Base-by-base conservation (phyloP, 805 yeast genomes). In the Phaffomyces thermotolerans region DNA sequence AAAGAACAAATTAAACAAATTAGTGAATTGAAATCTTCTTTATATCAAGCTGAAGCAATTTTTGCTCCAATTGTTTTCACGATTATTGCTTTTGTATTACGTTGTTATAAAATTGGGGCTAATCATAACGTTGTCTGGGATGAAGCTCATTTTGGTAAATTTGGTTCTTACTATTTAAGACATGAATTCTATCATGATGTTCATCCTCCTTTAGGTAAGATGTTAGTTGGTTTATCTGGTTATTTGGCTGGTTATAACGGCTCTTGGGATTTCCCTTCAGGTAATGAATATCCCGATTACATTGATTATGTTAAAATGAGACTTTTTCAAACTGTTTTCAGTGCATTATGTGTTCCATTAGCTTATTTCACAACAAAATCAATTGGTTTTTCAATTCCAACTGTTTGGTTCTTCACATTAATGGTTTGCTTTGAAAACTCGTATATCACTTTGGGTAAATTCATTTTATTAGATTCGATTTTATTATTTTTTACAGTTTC, bases 81-180 rank as follows among this genome's bases (percentile, higher is more conserved):
- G 1, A 46, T 73, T 2, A 50, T 82, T 17, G 80, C 93, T 9
- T 84, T 90, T 54, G 74, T 73, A 49, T 73, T 87, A 35, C 77
- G 98, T 54, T 77, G 89, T 63, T 81, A 85, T 67, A 70, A 74
- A 49, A 83, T 91, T 52, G 84, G 85, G 43, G 69, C 74, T 44
- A 84, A 87, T 48, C 71, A 75, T 44, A 71, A 75, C 44, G 97
- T 93, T 27, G 93, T 93, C 38, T 90, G 97, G 97, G 97, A 89
- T 66, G 97, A 89, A 62, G 97, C 96, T 34, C 96, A 90, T 68
- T 91, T 91, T 64, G 99, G 97, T 41, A 93, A 91, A 63, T 91
- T 91, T 62, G 98, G 97, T 29, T 82, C 96, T 12, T 83, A 87
- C 62, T 91, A 91, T 64, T 70, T 91, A 49, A 81, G 76, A 54